Base-by-base conservation (phyloP, 2,329 filamentous ascomycete species). In the Apiospora marii region DNA sequence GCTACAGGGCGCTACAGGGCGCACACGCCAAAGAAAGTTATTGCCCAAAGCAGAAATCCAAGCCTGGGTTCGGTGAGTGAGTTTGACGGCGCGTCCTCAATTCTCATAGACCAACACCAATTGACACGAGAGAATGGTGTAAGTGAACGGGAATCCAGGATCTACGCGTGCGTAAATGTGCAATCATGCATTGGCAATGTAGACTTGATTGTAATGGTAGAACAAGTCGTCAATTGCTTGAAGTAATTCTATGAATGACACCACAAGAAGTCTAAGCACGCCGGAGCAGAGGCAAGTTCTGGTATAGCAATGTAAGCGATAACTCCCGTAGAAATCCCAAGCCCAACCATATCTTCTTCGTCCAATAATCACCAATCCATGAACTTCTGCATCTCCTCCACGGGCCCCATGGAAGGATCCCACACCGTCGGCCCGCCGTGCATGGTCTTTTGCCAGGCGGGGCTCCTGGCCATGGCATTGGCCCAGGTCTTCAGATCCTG, bases 341-440 rank as follows among this genome's bases (percentile, higher is more conserved):
- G 1, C 27, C 27, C 8, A 34, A 3, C 6, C 24, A 13, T 53
- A 7, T 7, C 27, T 34, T 4, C 27, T 8, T 24, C 27, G 27
- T 30, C 27, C 27, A 30, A 30, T 30, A 30, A 49, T 70, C 71
- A 74, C 41, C 71, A 34, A 2, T 44, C 51, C 71, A 72, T 72
- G 48, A 74, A 72, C 19, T 72, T 69, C 49, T 70, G n/a, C 72
- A 73, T 73, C 22, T 72, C 72, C 37, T 34, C 70, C 8, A 73
- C 70, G 10, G 72, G 72, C 4, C 72, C 72, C 72, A 73, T 73
- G 1, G 72, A 73, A 19, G 70, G 30, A 37, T 75, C 61, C 70
- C 70, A 76, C 37, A 44, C 64, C 58, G 74, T 76, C 53, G 72
- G 69, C 70, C 72, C 70, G 14, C 74, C 74, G 34, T 73, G 74